Percentiles rank a stretch among this genome's conserved stretches.
Evolutionary conservation across 73 alveolate genomes (phyloP).

Genomic region (Stentor roeselii): DNA sequence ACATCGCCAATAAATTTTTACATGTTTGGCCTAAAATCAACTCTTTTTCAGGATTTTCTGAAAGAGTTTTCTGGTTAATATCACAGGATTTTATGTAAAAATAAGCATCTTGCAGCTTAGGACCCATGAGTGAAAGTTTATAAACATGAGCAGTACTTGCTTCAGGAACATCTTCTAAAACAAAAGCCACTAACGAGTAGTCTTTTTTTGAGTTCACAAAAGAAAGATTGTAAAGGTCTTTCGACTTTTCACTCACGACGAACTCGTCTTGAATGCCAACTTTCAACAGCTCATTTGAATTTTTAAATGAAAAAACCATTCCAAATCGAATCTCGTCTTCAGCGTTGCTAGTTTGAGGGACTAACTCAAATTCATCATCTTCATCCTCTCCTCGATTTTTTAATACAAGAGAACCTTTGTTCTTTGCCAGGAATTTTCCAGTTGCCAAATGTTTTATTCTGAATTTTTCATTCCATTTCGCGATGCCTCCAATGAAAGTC

Average conservation of each 20-base stretch:
- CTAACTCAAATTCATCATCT: not conserved
- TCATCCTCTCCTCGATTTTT: not conserved
- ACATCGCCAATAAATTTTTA: not conserved
- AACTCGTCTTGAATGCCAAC: not conserved
- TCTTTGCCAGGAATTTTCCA: not conserved
- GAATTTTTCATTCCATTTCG: not conserved
- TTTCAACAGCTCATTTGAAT: not conserved
- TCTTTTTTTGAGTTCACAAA: constrained; percentile 2
- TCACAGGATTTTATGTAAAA: not conserved
- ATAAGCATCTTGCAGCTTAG: not conserved
- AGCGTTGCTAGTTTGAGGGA: not conserved
- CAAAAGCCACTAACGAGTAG: not conserved
- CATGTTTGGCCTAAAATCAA: not conserved
- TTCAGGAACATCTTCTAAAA: constrained; percentile 22
- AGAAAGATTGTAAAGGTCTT: not conserved
- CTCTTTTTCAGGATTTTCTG: constrained; percentile 21
- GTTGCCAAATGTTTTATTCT: constrained; percentile 19
- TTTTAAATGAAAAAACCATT: not conserved
- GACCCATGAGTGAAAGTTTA: not conserved
- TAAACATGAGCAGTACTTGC: constrained; percentile 21
- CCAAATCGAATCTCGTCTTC: constrained; percentile 14
- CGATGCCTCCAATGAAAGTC: constrained; percentile 3
- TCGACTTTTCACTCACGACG: not conserved
- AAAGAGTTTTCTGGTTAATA: not conserved
- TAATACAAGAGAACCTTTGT: not conserved